Evolutionary conservation across 257 asterid species (phyloP), one percentile per base, ranked within the genome.

Genomic region (Euphrasia confusa): DNA sequence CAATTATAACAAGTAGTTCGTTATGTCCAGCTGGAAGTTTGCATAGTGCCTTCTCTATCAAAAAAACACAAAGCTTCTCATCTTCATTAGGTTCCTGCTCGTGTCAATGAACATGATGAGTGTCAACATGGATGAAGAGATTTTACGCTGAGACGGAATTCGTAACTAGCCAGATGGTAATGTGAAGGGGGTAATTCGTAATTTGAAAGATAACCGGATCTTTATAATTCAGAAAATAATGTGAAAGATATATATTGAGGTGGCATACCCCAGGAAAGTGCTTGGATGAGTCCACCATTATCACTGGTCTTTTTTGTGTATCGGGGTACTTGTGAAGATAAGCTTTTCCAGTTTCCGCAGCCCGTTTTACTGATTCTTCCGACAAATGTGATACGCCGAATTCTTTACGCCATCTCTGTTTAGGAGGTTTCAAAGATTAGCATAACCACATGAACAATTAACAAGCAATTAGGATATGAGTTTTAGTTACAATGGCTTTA

Each of bases 31-130:
- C 59, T 10, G 95, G 96, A 67, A 83, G 80, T 77, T 64, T 81
- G 64, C 76, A 74, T 24, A 92, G 64, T 49, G 97, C 97, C 79
- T 89, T 92, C 78, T 92, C 97, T 65, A 92, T 79, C 71, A 86
- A 73, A 73, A 80, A 89, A 17, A 81, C 84, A 40, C 96, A 81
- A 11, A 92, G 82, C 81, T 82, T 81, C 81, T 92, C 86, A 65
- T 92, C 99, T 73, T 89, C 95, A 62, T 13, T 3, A 30, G 10
- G 60, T 13, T 73, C 84, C 60, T 57, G 74, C 85, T 77, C 81
- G 84, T 54, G 1, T 54, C n/a, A 15, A 64, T 28, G 54, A 17
- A 68, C 26, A 60, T 37, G 35, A 47, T 27, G 62, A 47, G 12
- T 64, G 15, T 35, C 50, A 52, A 17, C 27, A 33, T 53, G 54